These are phyloP conservation scores for Plantago elongata DNA, from an alignment of 257 asterid genomes.

Conservation along the genomic window DNA sequence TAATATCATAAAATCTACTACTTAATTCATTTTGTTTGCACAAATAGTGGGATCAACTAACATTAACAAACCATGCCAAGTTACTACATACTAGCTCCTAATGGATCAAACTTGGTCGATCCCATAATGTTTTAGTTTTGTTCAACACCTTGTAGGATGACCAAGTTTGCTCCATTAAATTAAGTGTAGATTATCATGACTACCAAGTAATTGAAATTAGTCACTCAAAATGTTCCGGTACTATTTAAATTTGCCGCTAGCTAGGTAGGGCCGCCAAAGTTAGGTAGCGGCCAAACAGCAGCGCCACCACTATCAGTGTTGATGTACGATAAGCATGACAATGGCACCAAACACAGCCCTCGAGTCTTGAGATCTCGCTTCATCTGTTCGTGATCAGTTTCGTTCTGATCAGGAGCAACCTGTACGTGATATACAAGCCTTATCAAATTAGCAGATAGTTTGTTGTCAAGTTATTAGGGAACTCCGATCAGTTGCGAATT, in stretches of 20 bases:
- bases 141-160: conserved; percentile 39
- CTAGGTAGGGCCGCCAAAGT: conserved; percentile 48
- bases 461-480: background rate
- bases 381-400: conserved; percentile 31
- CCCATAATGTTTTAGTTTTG: conserved; percentile 19
- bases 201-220: background rate
- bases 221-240: background rate
- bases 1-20: background rate
- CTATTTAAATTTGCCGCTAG: background rate
- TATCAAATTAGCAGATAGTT: background rate
- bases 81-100: background rate
- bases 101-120: conserved; percentile 97
- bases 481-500: no score
- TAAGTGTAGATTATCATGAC: background rate
- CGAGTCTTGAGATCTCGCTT: conserved; percentile 60
- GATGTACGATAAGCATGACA: conserved; percentile 67
- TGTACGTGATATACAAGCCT: background rate
- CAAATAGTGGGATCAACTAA: conserved; percentile 15
- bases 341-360: conserved; percentile 82
- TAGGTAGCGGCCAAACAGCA: conserved; percentile 67
- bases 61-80: conserved; percentile 18
- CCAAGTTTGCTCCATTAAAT: conserved; percentile 81
- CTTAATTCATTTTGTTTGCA: conserved; percentile 12
- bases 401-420: conserved; percentile 26
- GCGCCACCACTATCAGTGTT: conserved; percentile 49